Evolutionary conservation across 345 rosid genomes (phyloP).

Genomic region (Hypericum androsaemum): DNA sequence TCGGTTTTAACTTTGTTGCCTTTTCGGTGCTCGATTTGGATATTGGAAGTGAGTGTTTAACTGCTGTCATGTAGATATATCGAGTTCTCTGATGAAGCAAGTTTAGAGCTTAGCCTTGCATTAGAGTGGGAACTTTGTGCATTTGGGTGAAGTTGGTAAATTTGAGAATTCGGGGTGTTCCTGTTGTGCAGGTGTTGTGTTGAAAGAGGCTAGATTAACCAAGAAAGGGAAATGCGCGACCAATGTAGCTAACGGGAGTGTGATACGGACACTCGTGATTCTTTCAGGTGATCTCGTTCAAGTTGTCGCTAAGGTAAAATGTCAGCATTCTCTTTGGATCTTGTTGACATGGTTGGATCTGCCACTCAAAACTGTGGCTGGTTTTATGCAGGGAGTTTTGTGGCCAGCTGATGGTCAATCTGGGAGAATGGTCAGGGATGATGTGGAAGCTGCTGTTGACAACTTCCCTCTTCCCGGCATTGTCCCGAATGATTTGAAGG

Average conservation of each 20-base stretch:
- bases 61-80: no score
- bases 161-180: background rate
- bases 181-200: constrained; percentile 51
- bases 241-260: constrained; percentile 40
- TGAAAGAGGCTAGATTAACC: constrained; percentile 72
- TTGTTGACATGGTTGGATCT: constrained; percentile 6
- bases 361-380: constrained; percentile 9
- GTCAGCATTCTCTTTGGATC: constrained; percentile 8
- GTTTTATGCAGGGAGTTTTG: constrained; percentile 42
- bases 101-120: no score
- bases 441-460: constrained; percentile 33
- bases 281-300: constrained; percentile 62
- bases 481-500: constrained; percentile 15
- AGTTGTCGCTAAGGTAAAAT: constrained; percentile 62
- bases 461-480: constrained; percentile 19
- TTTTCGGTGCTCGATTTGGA: no score
- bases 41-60: no score
- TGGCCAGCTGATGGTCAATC: constrained; percentile 40
- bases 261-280: constrained; percentile 64
- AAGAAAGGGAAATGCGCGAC: constrained; percentile 57
- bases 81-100: no score
- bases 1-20: background rate
- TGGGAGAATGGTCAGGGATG: constrained; percentile 27
- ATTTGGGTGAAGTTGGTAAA: no score
- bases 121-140: no score